Base-by-base conservation (phyloP, 2,329 filamentous ascomycete genomes). In the Exophiala dermatitidis region DNA sequence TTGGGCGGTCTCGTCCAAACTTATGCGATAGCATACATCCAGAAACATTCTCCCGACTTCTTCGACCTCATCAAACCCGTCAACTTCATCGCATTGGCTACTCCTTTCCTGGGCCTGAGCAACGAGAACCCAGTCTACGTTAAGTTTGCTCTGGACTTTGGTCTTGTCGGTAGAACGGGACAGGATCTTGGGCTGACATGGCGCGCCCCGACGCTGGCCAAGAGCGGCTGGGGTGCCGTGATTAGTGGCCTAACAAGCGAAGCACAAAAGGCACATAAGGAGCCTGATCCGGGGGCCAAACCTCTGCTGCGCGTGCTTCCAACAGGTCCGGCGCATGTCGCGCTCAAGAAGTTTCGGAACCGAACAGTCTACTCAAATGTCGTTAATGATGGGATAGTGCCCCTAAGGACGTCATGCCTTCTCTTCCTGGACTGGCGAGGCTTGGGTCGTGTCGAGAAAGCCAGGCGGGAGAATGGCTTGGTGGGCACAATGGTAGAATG, bases 61-160 rank as follows among this genome's bases (percentile, higher is more conserved):
- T 83, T 97, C 51, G 84, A 94, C 54, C 77, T 78, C 52, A 77
- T 97, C 33, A 78, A 90, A 66, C 91, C 91, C 61, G 80, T 93
- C 80, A 96, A 95, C 74, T 96, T 97, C 70, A 88, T 86, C 2
- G 95, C 90, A 1, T 95, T 97, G 70, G 91, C 88, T 3, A 84
- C 86, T 40, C 91, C 87, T 26, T 87, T 90, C 69, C 77, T 90
- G 5, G 87, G 87, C 8, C 84, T 86, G 1, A 97, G 91, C 69
- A 96, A 98, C 67, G 93, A 98, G 67, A 98, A 98, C 63, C 93
- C 93, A 0, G 77, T 97, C 52, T 98, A 98, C 67, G 88, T 98
- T 69, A 95, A 90, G 65, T 97, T 98, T 68, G 93, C 93, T 0
- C 75, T 98, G 2, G 93, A 98, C 67, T 95, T 97, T 71, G 93